A percentile compares a stretch with the other conserved stretches of the same genome.
These are phyloP conservation scores for Aspergillus puulaauensis DNA, from an alignment of 2,329 filamentous ascomycete genomes.

Conservation along the genomic window DNA sequence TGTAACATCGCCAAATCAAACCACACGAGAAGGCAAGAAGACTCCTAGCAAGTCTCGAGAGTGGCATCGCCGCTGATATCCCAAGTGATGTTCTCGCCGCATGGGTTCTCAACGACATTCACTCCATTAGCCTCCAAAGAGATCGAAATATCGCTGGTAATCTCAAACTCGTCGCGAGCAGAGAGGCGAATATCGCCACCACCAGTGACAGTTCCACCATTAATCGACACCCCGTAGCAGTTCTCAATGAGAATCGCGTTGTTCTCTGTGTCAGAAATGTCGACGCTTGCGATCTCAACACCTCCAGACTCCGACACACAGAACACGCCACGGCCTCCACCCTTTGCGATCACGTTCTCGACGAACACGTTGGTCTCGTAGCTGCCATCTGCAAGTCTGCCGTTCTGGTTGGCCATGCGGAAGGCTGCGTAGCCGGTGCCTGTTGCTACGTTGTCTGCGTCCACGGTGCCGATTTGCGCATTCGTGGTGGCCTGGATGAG, in stretches of 20 bases:
- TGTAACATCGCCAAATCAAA: too few relatives aligned
- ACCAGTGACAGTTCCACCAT: slow-evolving; percentile 8
- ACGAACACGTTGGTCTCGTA: slow-evolving; percentile 13
- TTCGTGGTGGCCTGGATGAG: slow-evolving; percentile 11
- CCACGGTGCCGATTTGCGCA: slow-evolving; percentile 9
- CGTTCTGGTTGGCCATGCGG: slow-evolving; percentile 13
- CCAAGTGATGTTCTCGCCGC: slow-evolving; percentile 13
- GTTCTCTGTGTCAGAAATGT: slow-evolving; percentile 9
- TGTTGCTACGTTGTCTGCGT: slow-evolving; percentile 10
- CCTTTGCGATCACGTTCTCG: slow-evolving; percentile 9
- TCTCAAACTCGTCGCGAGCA: slow-evolving; percentile 11
- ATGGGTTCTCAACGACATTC: slow-evolving; percentile 9
- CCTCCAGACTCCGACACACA: slow-evolving; percentile 13
- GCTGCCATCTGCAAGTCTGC: slow-evolving; percentile 4
- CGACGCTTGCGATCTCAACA: slow-evolving; percentile 7
- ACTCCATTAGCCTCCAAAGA: slow-evolving; percentile 7
- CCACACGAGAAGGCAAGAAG: too few relatives aligned
- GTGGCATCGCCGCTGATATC: slow-evolving; percentile 11
- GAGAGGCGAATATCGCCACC: slow-evolving; percentile 10
- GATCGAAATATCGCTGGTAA: slow-evolving; percentile 9
- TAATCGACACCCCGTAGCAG: slow-evolving; percentile 12
- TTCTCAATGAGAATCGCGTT: slow-evolving; percentile 16
- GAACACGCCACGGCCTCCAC: slow-evolving; percentile 13
- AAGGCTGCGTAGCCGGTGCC: slow-evolving; percentile 13
- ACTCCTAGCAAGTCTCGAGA: slow-evolving; percentile 3